Conservation (phyloP, 495 filamentous ascomycete species). For the Massariosphaeria phaeospora region DNA sequence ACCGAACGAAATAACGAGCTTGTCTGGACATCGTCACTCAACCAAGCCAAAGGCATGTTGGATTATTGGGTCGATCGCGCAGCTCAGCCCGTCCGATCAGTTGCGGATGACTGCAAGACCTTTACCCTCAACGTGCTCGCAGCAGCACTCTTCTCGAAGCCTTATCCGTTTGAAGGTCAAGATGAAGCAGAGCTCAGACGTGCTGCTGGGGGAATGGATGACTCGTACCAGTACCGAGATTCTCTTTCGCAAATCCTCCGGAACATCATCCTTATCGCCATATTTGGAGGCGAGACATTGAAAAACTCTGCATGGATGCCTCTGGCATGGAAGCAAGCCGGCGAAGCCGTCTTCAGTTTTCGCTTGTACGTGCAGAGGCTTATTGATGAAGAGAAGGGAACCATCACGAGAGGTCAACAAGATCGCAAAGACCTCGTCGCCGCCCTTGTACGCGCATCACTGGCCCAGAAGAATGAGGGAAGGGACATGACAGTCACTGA, state of each 20-base stretch:
- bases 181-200: conserved; percentile 3
- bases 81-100: conserved; percentile 14
- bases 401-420: conserved; percentile 7
- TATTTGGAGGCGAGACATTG: conserved; percentile 15
- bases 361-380: conserved; percentile 5
- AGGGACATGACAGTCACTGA: conserved; percentile 12
- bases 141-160: conserved; percentile 44
- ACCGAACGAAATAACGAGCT: conserved; percentile 47
- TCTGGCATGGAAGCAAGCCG: conserved; percentile 1
- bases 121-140: conserved; percentile 47
- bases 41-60: conserved; percentile 36
- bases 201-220: conserved; percentile 2
- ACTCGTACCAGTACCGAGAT: conserved; percentile 16
- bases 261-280: conserved; percentile 15
- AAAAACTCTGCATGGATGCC: conserved; percentile 11
- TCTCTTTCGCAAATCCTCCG: conserved; percentile 12
- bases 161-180: conserved; percentile 37
- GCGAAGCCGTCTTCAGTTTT: conserved; percentile 7
- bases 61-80: conserved; percentile 38
- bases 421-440: conserved; percentile 8
- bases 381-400: conserved; percentile 13
- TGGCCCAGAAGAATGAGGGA: not conserved
- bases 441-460: conserved; percentile 19
- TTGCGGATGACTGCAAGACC: conserved; percentile 42
- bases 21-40: conserved; percentile 44